Base-by-base conservation (phyloP, 306 rosid genomes). In the Dalbergia cochinchinensis region DNA sequence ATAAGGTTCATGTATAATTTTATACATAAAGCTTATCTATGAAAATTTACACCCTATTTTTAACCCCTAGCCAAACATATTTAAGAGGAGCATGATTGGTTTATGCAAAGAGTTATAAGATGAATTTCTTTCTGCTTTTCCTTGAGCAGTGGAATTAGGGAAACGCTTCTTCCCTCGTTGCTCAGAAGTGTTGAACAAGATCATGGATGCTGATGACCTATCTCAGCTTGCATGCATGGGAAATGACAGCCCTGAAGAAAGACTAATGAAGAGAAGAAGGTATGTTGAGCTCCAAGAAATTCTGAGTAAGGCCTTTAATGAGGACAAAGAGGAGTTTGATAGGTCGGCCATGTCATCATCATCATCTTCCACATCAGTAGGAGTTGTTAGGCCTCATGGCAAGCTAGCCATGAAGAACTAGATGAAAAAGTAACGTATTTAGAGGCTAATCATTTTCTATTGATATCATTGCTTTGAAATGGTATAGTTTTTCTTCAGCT, bases 131-230 rank as follows among this genome's bases (percentile, higher is more conserved):
- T 35, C 7, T 57, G 48, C 48, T 85, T 78, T 71, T 26, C 7
- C 34, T 41, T 74, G 91, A 22, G 65, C 89, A 91, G 94, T 86
- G 77, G 97, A 88, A 67, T 71, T 89, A 9, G 94, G 90, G 66
- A 88, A 89, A 80, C 91, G 94, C 33, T 89, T 86, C 90, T 91
- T 91, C 69, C 97, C 97, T 16, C 94, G 91, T 42, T 91, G 97
- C 83, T 86, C 92, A 14, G 89, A 75, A 69, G 90, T 90, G 68
- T 81, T 87, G 71, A 90, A 92, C 67, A 90, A 84, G 77, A 90
- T 92, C 26, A 90, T 92, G 97, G 97, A 92, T 71, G 85, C 88
- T 5, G 87, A 90, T 70, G 94, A 88, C 60, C 65, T 92, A 19
- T 62, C 91, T 12, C 91, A 85, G 67, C 85, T 92, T n/a, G 85